These are phyloP conservation scores for Penicillium simplicissimum DNA, from an alignment of 495 filamentous ascomycete species.

Conservation along the genomic window DNA sequence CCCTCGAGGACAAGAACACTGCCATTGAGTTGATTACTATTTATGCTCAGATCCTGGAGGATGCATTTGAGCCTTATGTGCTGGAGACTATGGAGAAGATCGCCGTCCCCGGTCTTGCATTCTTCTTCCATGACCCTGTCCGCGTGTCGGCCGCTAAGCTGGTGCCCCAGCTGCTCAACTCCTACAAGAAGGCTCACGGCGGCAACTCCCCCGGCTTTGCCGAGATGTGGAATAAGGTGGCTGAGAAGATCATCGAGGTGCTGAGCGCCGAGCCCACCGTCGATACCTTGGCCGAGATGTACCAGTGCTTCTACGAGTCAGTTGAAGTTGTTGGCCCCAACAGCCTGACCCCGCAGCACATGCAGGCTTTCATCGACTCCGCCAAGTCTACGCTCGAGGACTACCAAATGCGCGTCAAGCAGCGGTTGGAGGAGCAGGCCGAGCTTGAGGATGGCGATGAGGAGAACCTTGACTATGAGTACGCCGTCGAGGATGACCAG, in stretches of 20 bases:
- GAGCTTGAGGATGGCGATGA: slow-evolving; percentile 84
- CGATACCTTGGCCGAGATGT: slow-evolving; percentile 97
- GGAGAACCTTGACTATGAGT: slow-evolving; percentile 62
- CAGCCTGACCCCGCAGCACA: slow-evolving; percentile 72
- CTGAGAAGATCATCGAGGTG: slow-evolving; percentile 90
- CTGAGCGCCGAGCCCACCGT: slow-evolving; percentile 93
- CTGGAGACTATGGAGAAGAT: slow-evolving; percentile 95
- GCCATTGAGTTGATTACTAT: slow-evolving; percentile 97
- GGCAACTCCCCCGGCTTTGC: slow-evolving; percentile 69
- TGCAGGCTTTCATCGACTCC: slow-evolving; percentile 82
- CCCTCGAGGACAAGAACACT: slow-evolving; percentile 97
- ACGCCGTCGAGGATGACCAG: slow-evolving; percentile 97
- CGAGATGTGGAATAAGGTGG: slow-evolving; percentile 80
- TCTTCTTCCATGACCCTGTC: slow-evolving; percentile 99
- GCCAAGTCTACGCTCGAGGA: slow-evolving; percentile 84
- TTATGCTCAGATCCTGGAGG: slow-evolving; percentile 92
- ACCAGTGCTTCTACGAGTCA: slow-evolving; percentile 99
- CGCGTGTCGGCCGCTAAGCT: slow-evolving; percentile 93
- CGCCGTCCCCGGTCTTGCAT: slow-evolving; percentile 87
- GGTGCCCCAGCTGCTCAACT: slow-evolving; percentile 90
- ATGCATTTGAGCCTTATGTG: slow-evolving; percentile 88
- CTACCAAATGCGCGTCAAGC: slow-evolving; percentile 81
- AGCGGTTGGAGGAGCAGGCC: slow-evolving; percentile 73
- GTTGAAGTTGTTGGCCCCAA: slow-evolving; percentile 90
- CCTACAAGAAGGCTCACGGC: slow-evolving; percentile 89